These are phyloP conservation scores for Calendula officinalis DNA, from an alignment of 129 eudicot species.

Conservation along the genomic window DNA sequence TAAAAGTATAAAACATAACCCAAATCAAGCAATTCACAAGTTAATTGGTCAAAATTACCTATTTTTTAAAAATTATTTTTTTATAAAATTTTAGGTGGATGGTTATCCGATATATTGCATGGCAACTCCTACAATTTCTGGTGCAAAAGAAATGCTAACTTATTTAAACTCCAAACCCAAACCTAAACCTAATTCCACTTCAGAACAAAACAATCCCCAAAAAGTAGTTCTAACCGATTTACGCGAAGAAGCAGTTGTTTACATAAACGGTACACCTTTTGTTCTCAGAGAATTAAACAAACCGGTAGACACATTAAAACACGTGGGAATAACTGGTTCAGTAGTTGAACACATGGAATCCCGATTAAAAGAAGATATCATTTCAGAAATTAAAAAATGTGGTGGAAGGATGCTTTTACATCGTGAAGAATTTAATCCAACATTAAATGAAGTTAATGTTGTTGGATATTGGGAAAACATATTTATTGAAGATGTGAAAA, in stretches of 20 bases:
- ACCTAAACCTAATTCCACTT: too few relatives aligned
- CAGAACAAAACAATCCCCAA: constrained; percentile 13
- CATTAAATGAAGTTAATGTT: constrained; percentile 60
- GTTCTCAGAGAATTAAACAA: constrained; percentile 94
- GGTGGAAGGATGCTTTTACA: constrained; percentile 98
- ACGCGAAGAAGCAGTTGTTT: constrained; percentile 95
- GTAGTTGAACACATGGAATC: constrained; percentile 91
- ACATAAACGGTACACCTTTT: constrained; percentile 85
- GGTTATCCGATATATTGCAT: constrained; percentile 92
- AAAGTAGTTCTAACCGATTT: constrained; percentile 76
- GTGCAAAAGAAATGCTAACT: constrained; percentile 89
- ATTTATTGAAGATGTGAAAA: constrained; percentile 69
- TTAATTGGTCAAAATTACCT: constrained; percentile 4
- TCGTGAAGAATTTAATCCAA: constrained; percentile 89
- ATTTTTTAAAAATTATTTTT: too few relatives aligned
- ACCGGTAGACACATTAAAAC: constrained; percentile 95
- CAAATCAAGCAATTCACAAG: neutral
- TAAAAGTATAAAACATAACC: too few relatives aligned
- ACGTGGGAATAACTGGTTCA: constrained; percentile 87
- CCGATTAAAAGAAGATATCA: constrained; percentile 87
- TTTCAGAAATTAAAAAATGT: constrained; percentile 67
- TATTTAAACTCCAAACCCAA: constrained; percentile 58
- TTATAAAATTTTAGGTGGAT: constrained; percentile 63
- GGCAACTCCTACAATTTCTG: constrained; percentile 94
- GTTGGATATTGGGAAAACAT: constrained; percentile 98